Evolutionary conservation across 2,329 filamentous ascomycete species (phyloP).

Genomic region (Phoma sp.): DNA sequence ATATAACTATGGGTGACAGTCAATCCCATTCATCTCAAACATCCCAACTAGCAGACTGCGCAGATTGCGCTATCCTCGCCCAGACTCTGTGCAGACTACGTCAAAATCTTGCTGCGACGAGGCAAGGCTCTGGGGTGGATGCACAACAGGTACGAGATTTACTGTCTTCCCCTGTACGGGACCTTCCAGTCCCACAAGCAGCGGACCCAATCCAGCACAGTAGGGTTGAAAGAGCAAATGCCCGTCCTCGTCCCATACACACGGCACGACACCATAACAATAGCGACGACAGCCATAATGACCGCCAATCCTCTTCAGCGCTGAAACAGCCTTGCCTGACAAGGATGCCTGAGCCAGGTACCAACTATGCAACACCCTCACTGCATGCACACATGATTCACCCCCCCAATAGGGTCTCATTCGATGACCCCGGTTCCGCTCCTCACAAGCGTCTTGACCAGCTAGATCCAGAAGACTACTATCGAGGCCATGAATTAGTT

Average conservation of each 20-base stretch:
- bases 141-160: not conserved
- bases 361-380: not conserved
- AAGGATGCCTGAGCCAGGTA: too few relatives aligned
- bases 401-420: not conserved
- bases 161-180: not conserved
- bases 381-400: not conserved
- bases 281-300: too few relatives aligned
- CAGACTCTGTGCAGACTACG: slow-evolving; percentile 32
- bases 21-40: not conserved
- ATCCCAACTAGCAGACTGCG: slow-evolving; percentile 18
- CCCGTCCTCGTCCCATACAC: too few relatives aligned
- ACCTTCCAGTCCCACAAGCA: not conserved
- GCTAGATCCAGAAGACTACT: slow-evolving; percentile 3
- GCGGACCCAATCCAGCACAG: not conserved
- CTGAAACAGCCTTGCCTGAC: too few relatives aligned
- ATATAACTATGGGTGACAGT: slow-evolving; percentile 24
- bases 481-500: not conserved
- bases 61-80: slow-evolving; percentile 33
- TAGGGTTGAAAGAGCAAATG: too few relatives aligned
- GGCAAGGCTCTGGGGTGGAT: not conserved
- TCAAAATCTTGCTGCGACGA: slow-evolving; percentile 19
- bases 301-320: too few relatives aligned
- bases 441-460: not conserved
- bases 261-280: too few relatives aligned
- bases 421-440: not conserved